Evolutionary conservation across 306 rosid species (phyloP).

Genomic region (Trichosanthes truncata): DNA sequence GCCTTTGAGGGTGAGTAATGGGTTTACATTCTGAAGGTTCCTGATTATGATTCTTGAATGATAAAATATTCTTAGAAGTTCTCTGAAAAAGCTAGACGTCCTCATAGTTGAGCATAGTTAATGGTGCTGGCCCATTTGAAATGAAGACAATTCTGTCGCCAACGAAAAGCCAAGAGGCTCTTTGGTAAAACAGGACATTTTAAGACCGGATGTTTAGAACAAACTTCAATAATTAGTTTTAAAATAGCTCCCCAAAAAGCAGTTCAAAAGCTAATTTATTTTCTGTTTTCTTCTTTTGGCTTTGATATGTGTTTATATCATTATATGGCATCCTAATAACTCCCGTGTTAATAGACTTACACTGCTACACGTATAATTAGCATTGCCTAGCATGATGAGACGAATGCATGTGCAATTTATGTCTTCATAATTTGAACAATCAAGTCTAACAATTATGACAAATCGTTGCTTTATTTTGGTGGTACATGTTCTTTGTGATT

Average conservation of each 20-base stretch:
- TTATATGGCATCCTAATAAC: not conserved
- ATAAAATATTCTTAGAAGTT: not conserved
- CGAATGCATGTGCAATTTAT: not conserved
- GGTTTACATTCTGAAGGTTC: not conserved
- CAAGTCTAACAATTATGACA: not conserved
- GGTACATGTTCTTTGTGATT: not conserved
- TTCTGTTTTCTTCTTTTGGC: not conserved
- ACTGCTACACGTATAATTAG: not conserved
- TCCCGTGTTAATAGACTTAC: not conserved
- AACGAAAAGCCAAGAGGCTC: not conserved
- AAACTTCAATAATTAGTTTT: not conserved
- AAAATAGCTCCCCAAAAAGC: not conserved
- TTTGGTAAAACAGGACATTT: not conserved
- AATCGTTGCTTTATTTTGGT: not conserved
- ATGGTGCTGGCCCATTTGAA: not conserved
- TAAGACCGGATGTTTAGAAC: not conserved
- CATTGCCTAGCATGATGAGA: not conserved
- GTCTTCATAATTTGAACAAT: not conserved
- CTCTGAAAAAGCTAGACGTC: not conserved
- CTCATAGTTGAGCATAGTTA: not conserved
- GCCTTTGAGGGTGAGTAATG: slow-evolving; percentile 65
- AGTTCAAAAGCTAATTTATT: not conserved
- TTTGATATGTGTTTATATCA: not conserved
- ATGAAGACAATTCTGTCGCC: not conserved
- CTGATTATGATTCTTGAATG: not conserved